Conservation (phyloP, 129 eudicot genomes). For the Flaveria trinervia region DNA sequence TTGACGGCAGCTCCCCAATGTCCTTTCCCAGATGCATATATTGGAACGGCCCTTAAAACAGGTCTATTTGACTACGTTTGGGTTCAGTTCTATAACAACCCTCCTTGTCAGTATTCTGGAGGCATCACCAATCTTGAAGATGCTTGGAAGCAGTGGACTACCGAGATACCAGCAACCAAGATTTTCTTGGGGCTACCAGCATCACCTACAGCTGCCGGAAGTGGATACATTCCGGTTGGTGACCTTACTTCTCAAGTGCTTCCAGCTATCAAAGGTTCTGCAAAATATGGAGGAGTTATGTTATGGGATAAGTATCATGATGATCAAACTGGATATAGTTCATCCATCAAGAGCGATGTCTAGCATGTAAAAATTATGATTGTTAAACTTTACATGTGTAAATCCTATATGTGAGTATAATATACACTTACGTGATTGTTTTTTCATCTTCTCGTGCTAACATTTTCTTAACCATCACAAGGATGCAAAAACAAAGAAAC, state of each 20-base stretch:
- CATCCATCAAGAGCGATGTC: conserved; percentile 37
- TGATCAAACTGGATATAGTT: conserved; percentile 34
- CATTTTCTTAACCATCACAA: not conserved
- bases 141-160: conserved; percentile 43
- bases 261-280: conserved; percentile 30
- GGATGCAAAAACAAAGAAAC: not conserved
- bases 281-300: conserved; percentile 43
- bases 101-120: conserved; percentile 36
- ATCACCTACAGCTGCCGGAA: conserved; percentile 42
- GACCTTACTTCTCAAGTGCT: conserved; percentile 40
- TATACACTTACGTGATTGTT: not conserved
- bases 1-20: conserved; percentile 48
- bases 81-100: conserved; percentile 40
- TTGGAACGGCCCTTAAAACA: conserved; percentile 40
- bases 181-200: conserved; percentile 51
- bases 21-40: conserved; percentile 39
- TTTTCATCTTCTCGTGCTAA: not conserved
- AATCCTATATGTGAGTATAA: not conserved
- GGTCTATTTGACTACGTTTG: conserved; percentile 38
- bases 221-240: conserved; percentile 33
- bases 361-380: not conserved
- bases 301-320: conserved; percentile 32
- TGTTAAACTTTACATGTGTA: conserved; percentile 11
- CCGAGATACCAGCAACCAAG: conserved; percentile 28
- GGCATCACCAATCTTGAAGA: conserved; percentile 28